Evolutionary conservation across 2,329 filamentous ascomycete genomes (phyloP), one percentile per base, ranked within the genome.

Genomic region (Xylaria arbuscula): DNA sequence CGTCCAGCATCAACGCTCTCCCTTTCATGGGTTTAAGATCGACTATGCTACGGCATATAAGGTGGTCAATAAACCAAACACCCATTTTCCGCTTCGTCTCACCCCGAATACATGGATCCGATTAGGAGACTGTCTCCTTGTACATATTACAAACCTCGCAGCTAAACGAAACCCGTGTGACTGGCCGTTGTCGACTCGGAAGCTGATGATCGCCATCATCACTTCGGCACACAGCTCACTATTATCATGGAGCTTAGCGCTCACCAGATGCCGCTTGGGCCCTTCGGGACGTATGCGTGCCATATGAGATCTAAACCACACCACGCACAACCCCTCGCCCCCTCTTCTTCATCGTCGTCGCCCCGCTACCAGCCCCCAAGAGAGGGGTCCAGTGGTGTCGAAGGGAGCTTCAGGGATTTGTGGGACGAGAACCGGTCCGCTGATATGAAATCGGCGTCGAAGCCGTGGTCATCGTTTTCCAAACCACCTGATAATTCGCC

Each of bases 241-340:
- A 65, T 66, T 53, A 59, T 69, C 55, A 72, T 75, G 70, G 67
- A 71, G 66, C 61, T 76, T 34, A 65, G 68, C 34, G 64, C 71
- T 38, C 72, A 69, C 57, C 73, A 72, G 64, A 62, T 68, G 57
- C 67, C 64, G 42, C 58, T 67, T 57, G 71, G 72, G 28, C 66
- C 71, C 55, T 75, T 73, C 24, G 73, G 71, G 67, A 51, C 66
- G 34, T 72, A 70, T 68, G 53, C 60, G 32, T 47, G 48, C 40
- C 69, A 72, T 47, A 54, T 58, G 36, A 69, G 65, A 28, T 66
- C 34, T 51, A 45, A 67, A 22, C 71, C 69, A 60, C 62, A 50
- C 38, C 68, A 72, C 57, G 69, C 67, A 4, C 67, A 64, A 40
- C 65, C 50, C 62, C 61, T 57, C 57, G 58, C 19, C 61, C 67